These are phyloP conservation scores for Mallotus nudiflorus DNA, from an alignment of 345 rosid genomes.

Conservation along the genomic window DNA sequence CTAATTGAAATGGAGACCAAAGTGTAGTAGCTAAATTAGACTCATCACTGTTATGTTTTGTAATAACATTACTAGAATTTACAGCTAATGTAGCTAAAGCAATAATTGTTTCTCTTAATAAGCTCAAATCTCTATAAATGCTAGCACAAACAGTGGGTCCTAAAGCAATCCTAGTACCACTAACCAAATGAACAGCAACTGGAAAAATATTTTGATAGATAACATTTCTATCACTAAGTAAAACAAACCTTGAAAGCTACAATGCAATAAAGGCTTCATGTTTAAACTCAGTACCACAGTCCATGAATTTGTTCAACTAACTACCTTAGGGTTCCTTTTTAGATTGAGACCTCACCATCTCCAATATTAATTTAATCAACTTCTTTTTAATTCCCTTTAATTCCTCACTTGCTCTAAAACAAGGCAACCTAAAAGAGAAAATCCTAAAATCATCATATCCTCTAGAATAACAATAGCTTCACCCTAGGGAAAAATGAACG, in stretches of 20 bases:
- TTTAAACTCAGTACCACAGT: constrained; percentile 47
- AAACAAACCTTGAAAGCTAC: constrained; percentile 53
- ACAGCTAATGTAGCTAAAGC: constrained; percentile 12
- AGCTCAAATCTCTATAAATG: constrained; percentile 43
- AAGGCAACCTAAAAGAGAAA: constrained; percentile 47
- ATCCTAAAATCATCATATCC: constrained; percentile 42
- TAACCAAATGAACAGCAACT: constrained; percentile 45
- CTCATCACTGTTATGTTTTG: constrained; percentile 10
- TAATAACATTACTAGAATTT: too few species aligned
- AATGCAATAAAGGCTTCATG: constrained; percentile 56
- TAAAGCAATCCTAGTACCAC: constrained; percentile 46
- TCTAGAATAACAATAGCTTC: constrained; percentile 53
- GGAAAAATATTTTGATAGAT: constrained; percentile 33
- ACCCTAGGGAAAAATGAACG: constrained; percentile 58
- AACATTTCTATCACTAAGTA: constrained; percentile 10
- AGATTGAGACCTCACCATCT: constrained; percentile 4
- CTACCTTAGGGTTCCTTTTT: constrained; percentile 20
- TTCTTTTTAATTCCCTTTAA: constrained; percentile 17
- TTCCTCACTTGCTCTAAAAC: constrained; percentile 19
- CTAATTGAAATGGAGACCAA: constrained; percentile 43
- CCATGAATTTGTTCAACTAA: constrained; percentile 46
- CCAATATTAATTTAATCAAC: constrained; percentile 22
- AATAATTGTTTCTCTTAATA: constrained; percentile 35
- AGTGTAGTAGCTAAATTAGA: constrained; percentile 4
- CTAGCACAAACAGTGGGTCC: constrained; percentile 57